Evolutionary conservation across 2,329 filamentous ascomycete species (phyloP), one percentile per base, ranked within the genome.

Genomic region (Grosmannia clavigera): DNA sequence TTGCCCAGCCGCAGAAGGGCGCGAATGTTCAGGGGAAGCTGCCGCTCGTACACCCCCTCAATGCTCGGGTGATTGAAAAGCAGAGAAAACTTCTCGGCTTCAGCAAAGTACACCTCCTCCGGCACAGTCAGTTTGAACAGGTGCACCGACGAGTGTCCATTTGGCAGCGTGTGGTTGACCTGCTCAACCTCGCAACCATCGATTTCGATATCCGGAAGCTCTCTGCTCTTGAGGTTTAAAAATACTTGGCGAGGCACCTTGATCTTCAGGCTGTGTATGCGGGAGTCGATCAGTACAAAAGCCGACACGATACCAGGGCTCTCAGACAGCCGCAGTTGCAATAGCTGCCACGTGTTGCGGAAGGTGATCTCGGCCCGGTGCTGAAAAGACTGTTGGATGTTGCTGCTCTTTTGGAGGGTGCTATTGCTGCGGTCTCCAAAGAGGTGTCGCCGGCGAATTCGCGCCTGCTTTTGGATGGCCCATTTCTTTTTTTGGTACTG

Each of bases 401-500:
- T 83, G 68, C 73, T 81, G 68, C 87, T 83, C 50, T 80, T 61
- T 19, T 60, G 59, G 22, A n/a, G 19, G 14, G 53, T 57, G n/a
- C 19, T 86, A 12, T 77, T 76, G 62, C 85, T 82, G 61, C 87
- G 86, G 67, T 99, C 92, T 62, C 94, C 94, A 67, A 99, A 99
- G 0, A 99, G 78, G 70, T 99, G 94, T 56, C 92, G 83, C 64
- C 95, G 82, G 52, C 92, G 85, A 62, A 86, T 80, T 27, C 94
- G 84, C 40, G 92, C 91, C 70, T 95, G 88, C 69, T 91, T 95
- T 70, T 99, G 94, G 46, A 97, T 87, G 75, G 92, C 96, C 94
- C 94, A 99, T 73, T 99, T 99, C 75, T 92, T 84, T 73, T 99
- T 99, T 70, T 99, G 94, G 68, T 97, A 97, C 68, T 87, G 81